A percentile compares a stretch with the other conserved stretches of the same genome.
Conservation (phyloP, 1,284 basidiomycete genomes). For the Abortiporus biennis region DNA sequence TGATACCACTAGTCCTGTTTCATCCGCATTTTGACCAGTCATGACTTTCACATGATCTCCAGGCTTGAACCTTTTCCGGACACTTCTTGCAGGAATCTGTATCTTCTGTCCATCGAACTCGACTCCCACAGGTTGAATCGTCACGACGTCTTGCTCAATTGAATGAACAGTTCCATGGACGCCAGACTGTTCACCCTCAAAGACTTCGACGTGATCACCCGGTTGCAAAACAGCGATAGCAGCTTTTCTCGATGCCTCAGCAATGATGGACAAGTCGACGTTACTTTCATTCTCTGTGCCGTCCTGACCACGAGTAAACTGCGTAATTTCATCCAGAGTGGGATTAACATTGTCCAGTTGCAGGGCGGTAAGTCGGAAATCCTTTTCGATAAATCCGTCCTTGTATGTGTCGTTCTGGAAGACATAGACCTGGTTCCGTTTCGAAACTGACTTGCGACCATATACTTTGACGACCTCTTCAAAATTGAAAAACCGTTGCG, state of each 20-base stretch:
- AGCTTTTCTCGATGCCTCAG: slow-evolving; percentile 83
- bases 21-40: slow-evolving; percentile 90
- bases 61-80: slow-evolving; percentile 92
- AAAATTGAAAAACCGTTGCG: slow-evolving; percentile 90
- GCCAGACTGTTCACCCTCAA: slow-evolving; percentile 94
- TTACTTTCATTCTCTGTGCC: slow-evolving; percentile 54
- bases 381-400: slow-evolving; percentile 96
- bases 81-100: slow-evolving; percentile 84
- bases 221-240: slow-evolving; percentile 91
- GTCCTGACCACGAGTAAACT: slow-evolving; percentile 73
- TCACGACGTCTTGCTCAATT: slow-evolving; percentile 84
- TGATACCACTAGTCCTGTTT: slow-evolving; percentile 94
- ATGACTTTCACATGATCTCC: slow-evolving; percentile 99
- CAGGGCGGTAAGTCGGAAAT: slow-evolving; percentile 81
- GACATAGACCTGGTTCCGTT: slow-evolving; percentile 67
- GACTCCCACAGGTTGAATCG: slow-evolving; percentile 75
- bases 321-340: slow-evolving; percentile 93
- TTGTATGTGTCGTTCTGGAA: slow-evolving; percentile 94
- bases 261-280: slow-evolving; percentile 80
- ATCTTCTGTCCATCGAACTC: slow-evolving; percentile 83
- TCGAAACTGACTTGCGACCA: slow-evolving; percentile 70
- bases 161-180: slow-evolving; percentile 90
- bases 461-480: slow-evolving; percentile 91
- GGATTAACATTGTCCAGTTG: slow-evolving; percentile 90
- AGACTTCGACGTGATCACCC: slow-evolving; percentile 96